Evolutionary conservation across 2,329 filamentous ascomycete genomes (phyloP), one percentile per base, ranked within the genome.

Genomic region (Leptographium lundbergii): DNA sequence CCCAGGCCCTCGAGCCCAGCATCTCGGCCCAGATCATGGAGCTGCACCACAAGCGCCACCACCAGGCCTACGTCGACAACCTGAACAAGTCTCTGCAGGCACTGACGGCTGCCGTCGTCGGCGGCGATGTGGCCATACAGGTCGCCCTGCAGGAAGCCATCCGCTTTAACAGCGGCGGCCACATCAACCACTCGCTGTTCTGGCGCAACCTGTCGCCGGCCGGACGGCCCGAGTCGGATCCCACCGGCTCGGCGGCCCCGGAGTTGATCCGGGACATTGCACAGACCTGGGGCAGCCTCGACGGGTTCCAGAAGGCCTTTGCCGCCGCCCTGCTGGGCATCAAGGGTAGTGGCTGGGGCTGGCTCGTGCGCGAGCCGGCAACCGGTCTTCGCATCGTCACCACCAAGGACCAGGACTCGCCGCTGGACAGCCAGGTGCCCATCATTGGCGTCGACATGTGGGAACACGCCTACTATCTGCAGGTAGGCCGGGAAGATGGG

Each of bases 1-100:
- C 22, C 13, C 22, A 70, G 68, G 68, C 69, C 3, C 84, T 91
- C 63, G 88, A 91, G 73, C 74, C 74, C 19, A 67, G 70, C 69
- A 84, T 96, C 77, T 91, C 87, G 55, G 87, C 88, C 72, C 84
- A 94, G 76, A 96, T 96, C 78, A 96, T 96, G 91, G 89, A 95
- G 77, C 83, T 95, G 53, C 91, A 96, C 80, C 88, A 96, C 82
- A 86, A 82, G 76, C 92, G 91, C 75, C 91, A 96, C 81, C 91
- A 96, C 79, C 85, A 92, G 75, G 91, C 91, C 69, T 96, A 96
- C 73, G 89, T 96, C 67, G 94, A 85, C 74, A 87, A 86, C 72
- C 88, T 89, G 78, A 96, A 96, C 78, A 80, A 85, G 62, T 86
- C 89, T 60, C 76, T 84, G 65, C 85, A 91, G 73, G 84, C 91